Conservation (phyloP, 768 basidiomycete genomes). For the Mycena crocata region DNA sequence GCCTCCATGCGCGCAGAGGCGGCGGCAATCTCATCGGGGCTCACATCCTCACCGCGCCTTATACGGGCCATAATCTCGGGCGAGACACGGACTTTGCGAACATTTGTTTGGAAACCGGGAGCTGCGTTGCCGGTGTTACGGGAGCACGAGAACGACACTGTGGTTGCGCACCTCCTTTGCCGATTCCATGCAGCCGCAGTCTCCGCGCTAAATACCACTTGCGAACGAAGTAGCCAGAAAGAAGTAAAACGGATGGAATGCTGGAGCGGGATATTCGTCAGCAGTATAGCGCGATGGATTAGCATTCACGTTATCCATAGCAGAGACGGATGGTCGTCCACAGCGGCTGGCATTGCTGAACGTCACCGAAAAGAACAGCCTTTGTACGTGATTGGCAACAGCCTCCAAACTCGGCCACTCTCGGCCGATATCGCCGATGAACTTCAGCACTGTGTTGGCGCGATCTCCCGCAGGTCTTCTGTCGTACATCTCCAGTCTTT, state of each 20-base stretch:
- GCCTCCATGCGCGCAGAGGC: slow-evolving; percentile 57
- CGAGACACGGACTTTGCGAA: slow-evolving; percentile 60
- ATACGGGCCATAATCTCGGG: slow-evolving; percentile 67
- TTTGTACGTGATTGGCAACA: slow-evolving; percentile 22
- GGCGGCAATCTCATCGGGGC: slow-evolving; percentile 62
- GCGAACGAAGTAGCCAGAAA: slow-evolving; percentile 59
- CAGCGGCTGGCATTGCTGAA: slow-evolving; percentile 16
- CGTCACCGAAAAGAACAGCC: not conserved
- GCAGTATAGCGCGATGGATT: not conserved
- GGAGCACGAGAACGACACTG: not conserved
- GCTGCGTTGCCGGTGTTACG: slow-evolving; percentile 44
- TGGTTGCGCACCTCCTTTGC: slow-evolving; percentile 60
- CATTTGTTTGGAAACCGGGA: slow-evolving; percentile 67
- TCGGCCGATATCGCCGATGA: slow-evolving; percentile 37
- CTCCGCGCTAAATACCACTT: slow-evolving; percentile 62
- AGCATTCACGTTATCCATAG: slow-evolving; percentile 59
- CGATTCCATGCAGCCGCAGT: slow-evolving; percentile 62
- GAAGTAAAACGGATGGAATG: slow-evolving; percentile 55
- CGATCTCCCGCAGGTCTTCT: slow-evolving; percentile 50
- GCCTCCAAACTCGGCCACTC: not conserved
- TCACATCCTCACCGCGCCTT: slow-evolving; percentile 63
- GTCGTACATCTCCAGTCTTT: slow-evolving; percentile 46
- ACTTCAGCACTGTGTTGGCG: slow-evolving; percentile 54
- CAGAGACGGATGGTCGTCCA: slow-evolving; percentile 33
- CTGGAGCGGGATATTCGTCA: slow-evolving; percentile 40